Evolutionary conservation across 106 monocot genomes (phyloP), one percentile per base, ranked within the genome.

Genomic region (Iris macrosiphon): DNA sequence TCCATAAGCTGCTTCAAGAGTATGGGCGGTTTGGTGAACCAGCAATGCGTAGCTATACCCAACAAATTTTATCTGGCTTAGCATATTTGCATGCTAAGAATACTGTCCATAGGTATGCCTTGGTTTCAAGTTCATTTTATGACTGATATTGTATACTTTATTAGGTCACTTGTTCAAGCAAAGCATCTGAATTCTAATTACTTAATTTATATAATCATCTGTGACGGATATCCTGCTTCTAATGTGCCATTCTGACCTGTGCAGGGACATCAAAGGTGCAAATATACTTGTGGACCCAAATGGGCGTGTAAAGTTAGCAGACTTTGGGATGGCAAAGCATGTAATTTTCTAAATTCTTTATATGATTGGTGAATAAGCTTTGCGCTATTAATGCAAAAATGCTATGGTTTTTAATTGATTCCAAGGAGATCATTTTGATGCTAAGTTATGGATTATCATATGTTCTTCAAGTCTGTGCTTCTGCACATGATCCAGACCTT

Each of bases 321-420:
- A 90, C 67, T 98, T 90, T 98, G 90, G 96, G 64, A 98, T 98
- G 96, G 96, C 96, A 31, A 98, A 98, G 65, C 96, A 90, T 87
- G 96, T 98, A 98, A 71, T 2, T 3, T 26, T 35, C 34, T 35
- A 28, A 34, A 19, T 11, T 15, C 3, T 19, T 26, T 19, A 26
- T 39, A 9, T 22, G 4, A 7, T 4, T 30, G 23, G 13, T 37
- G n/a, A 37, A 38, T 41, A n/a, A 44, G 30, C 32, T 23, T 6
- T 56, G 5, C 31, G 29, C 0, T 29, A 11, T 40, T 48, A 11
- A 43, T 4, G 26, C 4, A 35, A 43, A 4, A 1, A 2, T 4
- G 15, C 27, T 39, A 4, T 23, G 41, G 35, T 21, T 35, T 6
- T 17, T 27, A 38, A 0, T 2, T 1, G 38, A 20, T 25, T 16